Evolutionary conservation across 2,329 filamentous ascomycete genomes (phyloP).

Genomic region (Fusarium lateritium): DNA sequence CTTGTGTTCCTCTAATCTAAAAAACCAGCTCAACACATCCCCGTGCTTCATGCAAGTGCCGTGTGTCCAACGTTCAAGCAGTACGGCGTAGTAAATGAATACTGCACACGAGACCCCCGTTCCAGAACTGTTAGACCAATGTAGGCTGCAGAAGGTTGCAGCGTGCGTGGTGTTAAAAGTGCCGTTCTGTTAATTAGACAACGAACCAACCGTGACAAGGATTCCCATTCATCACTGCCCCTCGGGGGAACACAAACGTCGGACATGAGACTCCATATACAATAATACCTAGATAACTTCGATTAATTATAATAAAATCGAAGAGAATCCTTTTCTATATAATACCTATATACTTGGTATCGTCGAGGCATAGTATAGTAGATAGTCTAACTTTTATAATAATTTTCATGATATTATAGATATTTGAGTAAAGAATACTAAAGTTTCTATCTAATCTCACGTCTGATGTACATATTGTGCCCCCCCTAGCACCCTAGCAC

Average conservation of each 20-base stretch:
- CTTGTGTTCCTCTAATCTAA: constrained; percentile 43
- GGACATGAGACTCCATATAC: too few relatives aligned
- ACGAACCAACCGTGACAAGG: constrained; percentile 13
- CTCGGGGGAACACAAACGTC: not conserved
- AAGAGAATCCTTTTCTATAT: too few relatives aligned
- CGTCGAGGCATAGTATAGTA: too few relatives aligned
- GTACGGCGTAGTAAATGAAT: constrained; percentile 32
- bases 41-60: constrained; percentile 26
- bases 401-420: too few relatives aligned
- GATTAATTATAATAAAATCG: too few relatives aligned
- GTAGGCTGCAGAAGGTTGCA: constrained; percentile 7
- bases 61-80: constrained; percentile 2
- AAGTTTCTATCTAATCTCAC: too few relatives aligned
- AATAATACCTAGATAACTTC: too few relatives aligned
- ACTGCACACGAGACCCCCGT: constrained; percentile 11
- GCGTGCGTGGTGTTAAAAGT: constrained; percentile 9
- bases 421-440: too few relatives aligned
- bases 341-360: too few relatives aligned
- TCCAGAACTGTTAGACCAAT: not conserved
- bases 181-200: constrained; percentile 9
- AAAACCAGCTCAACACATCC: constrained; percentile 26
- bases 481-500: too few relatives aligned
- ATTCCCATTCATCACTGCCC: constrained; percentile 4
- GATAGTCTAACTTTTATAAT: too few relatives aligned
- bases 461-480: too few relatives aligned